These are phyloP conservation scores for Paecilomyces niveus DNA, from an alignment of 2,329 filamentous ascomycete species.

Conservation along the genomic window DNA sequence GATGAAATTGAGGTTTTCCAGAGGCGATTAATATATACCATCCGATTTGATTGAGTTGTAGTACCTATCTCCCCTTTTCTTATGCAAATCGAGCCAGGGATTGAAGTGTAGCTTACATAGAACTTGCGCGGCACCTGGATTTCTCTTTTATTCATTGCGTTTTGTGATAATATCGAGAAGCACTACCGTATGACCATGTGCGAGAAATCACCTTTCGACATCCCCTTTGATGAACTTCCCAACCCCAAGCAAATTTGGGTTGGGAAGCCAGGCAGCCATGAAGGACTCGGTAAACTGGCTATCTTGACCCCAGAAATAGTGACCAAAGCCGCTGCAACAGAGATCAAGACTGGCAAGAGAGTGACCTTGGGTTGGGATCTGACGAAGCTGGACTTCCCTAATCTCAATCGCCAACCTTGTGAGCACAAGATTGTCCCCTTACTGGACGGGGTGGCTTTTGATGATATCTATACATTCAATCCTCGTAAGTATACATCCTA, in stretches of 20 bases:
- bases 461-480: conserved; percentile 46
- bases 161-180: neutral
- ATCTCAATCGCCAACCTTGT: conserved; percentile 46
- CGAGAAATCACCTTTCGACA: conserved; percentile 13
- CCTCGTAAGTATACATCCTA: conserved; percentile 28
- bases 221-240: conserved; percentile 40
- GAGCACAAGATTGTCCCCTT: conserved; percentile 46
- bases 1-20: neutral
- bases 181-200: neutral
- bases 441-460: conserved; percentile 42
- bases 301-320: conserved; percentile 49
- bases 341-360: conserved; percentile 46
- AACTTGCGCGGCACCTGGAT: neutral
- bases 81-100: neutral
- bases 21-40: neutral
- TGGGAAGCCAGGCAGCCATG: conserved; percentile 36
- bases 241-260: conserved; percentile 45
- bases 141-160: neutral
- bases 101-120: neutral
- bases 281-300: conserved; percentile 46
- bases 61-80: neutral
- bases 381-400: conserved; percentile 49
- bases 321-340: conserved; percentile 40
- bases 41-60: neutral
- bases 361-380: conserved; percentile 51